These are phyloP conservation scores for Strobilomyces confusus DNA, from an alignment of 768 basidiomycete species.

Conservation along the genomic window DNA sequence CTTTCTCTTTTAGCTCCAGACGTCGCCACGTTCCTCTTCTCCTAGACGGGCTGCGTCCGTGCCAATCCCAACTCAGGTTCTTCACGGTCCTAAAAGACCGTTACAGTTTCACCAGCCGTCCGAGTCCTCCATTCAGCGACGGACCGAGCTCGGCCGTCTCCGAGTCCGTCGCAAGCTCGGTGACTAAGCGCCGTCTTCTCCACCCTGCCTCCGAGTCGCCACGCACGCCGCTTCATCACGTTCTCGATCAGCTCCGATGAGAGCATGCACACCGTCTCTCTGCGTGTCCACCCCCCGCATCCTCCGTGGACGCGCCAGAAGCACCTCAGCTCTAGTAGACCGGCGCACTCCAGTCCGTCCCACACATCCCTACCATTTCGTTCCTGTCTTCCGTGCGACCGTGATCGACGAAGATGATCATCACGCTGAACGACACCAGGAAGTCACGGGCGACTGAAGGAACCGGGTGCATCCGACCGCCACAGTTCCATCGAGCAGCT, in stretches of 20 bases:
- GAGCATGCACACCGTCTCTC: slow-evolving; percentile 21
- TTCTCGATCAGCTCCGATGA: slow-evolving; percentile 29
- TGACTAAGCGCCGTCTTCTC: too few relatives aligned
- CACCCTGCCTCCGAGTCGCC: too few relatives aligned
- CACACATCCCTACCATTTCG: slow-evolving; percentile 19
- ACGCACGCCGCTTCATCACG: slow-evolving; percentile 15
- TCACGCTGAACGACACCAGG: slow-evolving; percentile 38
- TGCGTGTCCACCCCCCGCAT: slow-evolving; percentile 18
- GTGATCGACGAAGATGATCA: slow-evolving; percentile 44
- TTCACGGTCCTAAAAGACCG: too few relatives aligned
- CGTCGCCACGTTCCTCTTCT: too few relatives aligned
- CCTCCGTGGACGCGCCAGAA: slow-evolving; percentile 9
- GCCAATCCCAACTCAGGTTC: too few relatives aligned
- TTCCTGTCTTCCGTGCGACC: slow-evolving; percentile 41
- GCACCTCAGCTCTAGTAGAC: slow-evolving; percentile 14
- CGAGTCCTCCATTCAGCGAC: too few relatives aligned
- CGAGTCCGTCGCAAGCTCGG: too few relatives aligned
- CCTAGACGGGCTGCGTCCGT: too few relatives aligned
- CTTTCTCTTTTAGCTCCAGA: too few relatives aligned
- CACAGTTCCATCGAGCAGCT: slow-evolving; percentile 79
- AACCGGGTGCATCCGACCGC: slow-evolving; percentile 64
- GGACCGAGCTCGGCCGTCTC: too few relatives aligned
- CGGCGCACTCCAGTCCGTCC: slow-evolving; percentile 26
- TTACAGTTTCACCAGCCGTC: too few relatives aligned
- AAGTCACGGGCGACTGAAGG: slow-evolving; percentile 68